Conservation (phyloP, 148 eudicot species). For the Rhododendron griersonianum region DNA sequence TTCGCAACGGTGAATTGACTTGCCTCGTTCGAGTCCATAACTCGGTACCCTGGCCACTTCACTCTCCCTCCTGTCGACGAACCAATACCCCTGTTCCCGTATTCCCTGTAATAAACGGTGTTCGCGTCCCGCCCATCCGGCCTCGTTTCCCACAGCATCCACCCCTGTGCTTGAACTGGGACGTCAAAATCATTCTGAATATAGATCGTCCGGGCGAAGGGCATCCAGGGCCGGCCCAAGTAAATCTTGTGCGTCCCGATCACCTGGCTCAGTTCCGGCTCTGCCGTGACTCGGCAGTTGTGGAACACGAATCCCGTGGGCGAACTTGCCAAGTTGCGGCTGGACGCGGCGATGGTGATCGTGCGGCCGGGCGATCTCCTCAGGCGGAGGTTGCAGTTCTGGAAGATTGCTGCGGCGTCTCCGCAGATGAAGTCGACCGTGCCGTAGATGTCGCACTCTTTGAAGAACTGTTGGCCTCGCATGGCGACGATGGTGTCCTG, state of each 20-base stretch:
- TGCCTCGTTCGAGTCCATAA: conserved; percentile 8
- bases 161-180: conserved; percentile 14
- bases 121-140: not conserved
- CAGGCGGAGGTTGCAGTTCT: conserved; percentile 11
- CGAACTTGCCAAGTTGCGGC: not conserved
- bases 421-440: conserved; percentile 24
- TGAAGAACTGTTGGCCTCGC: conserved; percentile 7
- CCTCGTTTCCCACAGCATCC: conserved; percentile 6
- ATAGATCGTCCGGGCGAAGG: conserved; percentile 11
- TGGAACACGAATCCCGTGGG: conserved; percentile 11
- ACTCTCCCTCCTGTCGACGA: conserved; percentile 13
- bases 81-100: conserved; percentile 19
- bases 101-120: conserved; percentile 18
- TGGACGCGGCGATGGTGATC: conserved; percentile 15
- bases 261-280: not conserved
- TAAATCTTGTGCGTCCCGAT: not conserved
- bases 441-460: conserved; percentile 20
- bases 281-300: conserved; percentile 6
- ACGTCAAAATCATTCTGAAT: conserved; percentile 5
- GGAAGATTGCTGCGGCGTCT: conserved; percentile 15
- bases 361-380: not conserved
- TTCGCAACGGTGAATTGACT: conserved; percentile 12
- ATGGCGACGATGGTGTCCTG: conserved; percentile 22
- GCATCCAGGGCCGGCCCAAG: conserved; percentile 24
- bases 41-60: conserved; percentile 19